phyloP scores from a whole-genome alignment of 2,329 filamentous ascomycete genomes.

The Aureobasidium namibiae region DNA sequence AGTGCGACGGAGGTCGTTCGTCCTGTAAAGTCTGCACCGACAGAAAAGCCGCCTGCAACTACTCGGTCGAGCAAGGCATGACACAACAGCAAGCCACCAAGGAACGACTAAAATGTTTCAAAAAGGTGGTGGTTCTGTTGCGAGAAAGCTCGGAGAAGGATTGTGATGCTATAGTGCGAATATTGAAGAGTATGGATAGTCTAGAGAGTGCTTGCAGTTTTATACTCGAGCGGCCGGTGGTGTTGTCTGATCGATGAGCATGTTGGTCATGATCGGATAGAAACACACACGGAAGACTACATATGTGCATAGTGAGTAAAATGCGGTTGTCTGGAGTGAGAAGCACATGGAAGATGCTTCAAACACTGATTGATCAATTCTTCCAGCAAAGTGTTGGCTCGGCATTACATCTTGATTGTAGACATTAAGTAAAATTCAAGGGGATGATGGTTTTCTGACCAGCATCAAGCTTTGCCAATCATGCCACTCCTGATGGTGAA shows the following conservation, averaged over 20 bases:
- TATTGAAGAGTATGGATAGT: background rate
- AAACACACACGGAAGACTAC: no score
- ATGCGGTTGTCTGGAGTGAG: no score
- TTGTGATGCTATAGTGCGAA: background rate
- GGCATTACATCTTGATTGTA: background rate
- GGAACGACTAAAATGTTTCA: background rate
- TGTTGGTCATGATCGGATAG: no score
- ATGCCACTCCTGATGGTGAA: constrained; percentile 7
- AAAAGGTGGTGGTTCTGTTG: background rate
- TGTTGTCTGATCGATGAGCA: background rate
- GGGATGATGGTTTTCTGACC: background rate
- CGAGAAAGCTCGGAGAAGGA: background rate
- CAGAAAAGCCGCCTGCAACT: background rate
- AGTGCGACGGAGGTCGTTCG: background rate
- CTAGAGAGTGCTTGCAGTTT: background rate
- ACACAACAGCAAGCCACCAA: background rate
- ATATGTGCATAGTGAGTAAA: no score
- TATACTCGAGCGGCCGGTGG: background rate
- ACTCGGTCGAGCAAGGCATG: background rate
- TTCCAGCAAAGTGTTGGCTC: background rate
- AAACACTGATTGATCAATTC: background rate
- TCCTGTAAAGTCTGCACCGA: background rate
- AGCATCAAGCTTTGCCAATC: background rate
- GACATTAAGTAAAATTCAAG: background rate
- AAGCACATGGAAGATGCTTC: background rate